phyloP scores from a whole-genome alignment of 345 rosid species.

The Populus simonii region DNA sequence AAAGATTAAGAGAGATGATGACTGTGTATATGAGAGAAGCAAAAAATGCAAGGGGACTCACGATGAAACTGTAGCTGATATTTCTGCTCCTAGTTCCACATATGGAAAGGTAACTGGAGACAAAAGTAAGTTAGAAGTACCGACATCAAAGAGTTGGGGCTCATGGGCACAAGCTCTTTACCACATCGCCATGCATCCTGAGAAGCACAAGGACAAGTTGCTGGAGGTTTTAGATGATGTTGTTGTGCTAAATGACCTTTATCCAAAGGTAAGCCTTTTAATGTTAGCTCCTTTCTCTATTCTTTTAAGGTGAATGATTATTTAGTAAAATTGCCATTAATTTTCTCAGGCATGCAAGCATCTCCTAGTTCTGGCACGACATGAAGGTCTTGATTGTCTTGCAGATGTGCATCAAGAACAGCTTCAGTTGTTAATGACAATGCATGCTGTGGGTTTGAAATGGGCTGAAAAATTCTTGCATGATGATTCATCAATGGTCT shows the following conservation, averaged over 20 bases:
- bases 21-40: slow-evolving; percentile 34
- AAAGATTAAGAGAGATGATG: slow-evolving; percentile 43
- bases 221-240: slow-evolving; percentile 59
- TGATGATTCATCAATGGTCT: slow-evolving; percentile 66
- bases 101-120: slow-evolving; percentile 19
- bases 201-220: slow-evolving; percentile 49
- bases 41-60: slow-evolving; percentile 53
- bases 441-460: slow-evolving; percentile 75
- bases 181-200: slow-evolving; percentile 70
- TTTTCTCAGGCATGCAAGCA: slow-evolving; percentile 70
- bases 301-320: slow-evolving; percentile 1
- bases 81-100: slow-evolving; percentile 13
- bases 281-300: neutral
- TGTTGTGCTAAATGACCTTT: slow-evolving; percentile 70
- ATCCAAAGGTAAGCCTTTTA: slow-evolving; percentile 61
- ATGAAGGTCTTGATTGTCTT: slow-evolving; percentile 56
- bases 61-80: slow-evolving; percentile 21
- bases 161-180: slow-evolving; percentile 83
- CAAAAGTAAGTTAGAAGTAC: slow-evolving; percentile 26
- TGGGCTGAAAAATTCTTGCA: slow-evolving; percentile 64
- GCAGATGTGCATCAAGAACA: slow-evolving; percentile 67
- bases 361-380: slow-evolving; percentile 60
- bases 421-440: slow-evolving; percentile 46
- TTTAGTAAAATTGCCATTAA: neutral
- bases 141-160: slow-evolving; percentile 48